Evolutionary conservation across 495 filamentous ascomycete species (phyloP).

Genomic region (Choiromyces venosus): DNA sequence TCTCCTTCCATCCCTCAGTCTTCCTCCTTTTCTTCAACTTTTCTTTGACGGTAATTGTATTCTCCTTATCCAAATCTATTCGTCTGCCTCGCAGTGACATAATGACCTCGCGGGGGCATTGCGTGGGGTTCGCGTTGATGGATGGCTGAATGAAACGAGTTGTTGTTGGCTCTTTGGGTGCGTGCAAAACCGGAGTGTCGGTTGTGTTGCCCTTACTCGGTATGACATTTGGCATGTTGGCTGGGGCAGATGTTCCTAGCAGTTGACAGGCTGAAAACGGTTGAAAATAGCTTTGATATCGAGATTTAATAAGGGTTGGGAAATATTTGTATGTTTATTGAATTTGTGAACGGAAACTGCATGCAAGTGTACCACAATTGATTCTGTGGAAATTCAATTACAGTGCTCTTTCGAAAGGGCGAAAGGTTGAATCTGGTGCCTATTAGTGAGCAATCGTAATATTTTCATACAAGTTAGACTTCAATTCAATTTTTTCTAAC

Average conservation of each 20-base stretch:
- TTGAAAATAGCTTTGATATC: background rate
- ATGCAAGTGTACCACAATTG: background rate
- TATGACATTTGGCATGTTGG: background rate
- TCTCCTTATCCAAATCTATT: slow-evolving; percentile 20
- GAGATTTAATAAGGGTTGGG: background rate
- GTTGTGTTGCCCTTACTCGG: background rate
- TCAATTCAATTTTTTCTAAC: background rate
- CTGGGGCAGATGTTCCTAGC: background rate
- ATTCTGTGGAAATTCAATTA: background rate
- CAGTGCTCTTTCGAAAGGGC: background rate
- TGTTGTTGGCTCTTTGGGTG: background rate
- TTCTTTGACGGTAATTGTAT: background rate
- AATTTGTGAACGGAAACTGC: background rate
- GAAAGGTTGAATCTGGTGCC: background rate
- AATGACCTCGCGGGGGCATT: background rate
- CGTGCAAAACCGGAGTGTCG: background rate
- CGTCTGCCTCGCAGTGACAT: background rate
- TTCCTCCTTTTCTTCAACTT: background rate
- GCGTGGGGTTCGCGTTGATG: background rate
- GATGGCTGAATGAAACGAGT: background rate
- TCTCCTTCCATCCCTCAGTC: background rate
- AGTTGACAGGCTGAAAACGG: background rate
- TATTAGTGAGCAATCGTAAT: background rate
- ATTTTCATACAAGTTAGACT: background rate
- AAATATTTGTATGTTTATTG: background rate